Base-by-base conservation (phyloP, 345 rosid genomes). In the Triadica sebifera region DNA sequence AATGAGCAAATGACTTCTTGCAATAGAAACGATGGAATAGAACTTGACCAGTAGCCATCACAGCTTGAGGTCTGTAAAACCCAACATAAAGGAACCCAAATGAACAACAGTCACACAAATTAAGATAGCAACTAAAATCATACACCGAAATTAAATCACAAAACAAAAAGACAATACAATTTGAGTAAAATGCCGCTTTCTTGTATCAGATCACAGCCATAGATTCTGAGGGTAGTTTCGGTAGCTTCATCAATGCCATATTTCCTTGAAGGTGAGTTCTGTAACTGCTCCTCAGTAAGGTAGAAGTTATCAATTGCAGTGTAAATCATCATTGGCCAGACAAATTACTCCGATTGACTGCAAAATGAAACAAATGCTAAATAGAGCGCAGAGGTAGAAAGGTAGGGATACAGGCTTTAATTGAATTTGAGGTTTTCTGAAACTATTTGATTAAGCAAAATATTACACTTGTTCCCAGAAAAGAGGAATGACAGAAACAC, bases 21-120 rank as follows among this genome's bases (percentile, higher is more conserved):
- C 99, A 93, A 74, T 89, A 93, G 81, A 93, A 93, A 3, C 94
- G 93, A 70, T 93, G 98, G 67, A 95, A 95, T 49, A 95, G 82
- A 78, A 95, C 99, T 75, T 95, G 99, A 12, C 96, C 99, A 24
- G 99, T 95, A 38, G 97, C 99, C 97, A 95, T 95, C 73, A 93
- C 97, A 39, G 97, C 98, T 74, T 95, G 99, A 45, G 94, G 96
- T 74, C 99, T 95, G 80, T 19, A 29, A 58, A 13, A 3, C 77
- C 13, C 9, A 72, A 49, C 10, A 66, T 70, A 64, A 82, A 77
- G 77, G 80, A 69, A 78, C 71, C 59, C 19, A 61, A 58, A 65
- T 4, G 10, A 55, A 43, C 58, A 13, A 5, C 1, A 62, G 12
- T 11, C 29, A 16, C 12, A n/a, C 15, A 25, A 34, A 58, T 37